Conservation (phyloP, 306 rosid genomes). For the Delonix regia region DNA sequence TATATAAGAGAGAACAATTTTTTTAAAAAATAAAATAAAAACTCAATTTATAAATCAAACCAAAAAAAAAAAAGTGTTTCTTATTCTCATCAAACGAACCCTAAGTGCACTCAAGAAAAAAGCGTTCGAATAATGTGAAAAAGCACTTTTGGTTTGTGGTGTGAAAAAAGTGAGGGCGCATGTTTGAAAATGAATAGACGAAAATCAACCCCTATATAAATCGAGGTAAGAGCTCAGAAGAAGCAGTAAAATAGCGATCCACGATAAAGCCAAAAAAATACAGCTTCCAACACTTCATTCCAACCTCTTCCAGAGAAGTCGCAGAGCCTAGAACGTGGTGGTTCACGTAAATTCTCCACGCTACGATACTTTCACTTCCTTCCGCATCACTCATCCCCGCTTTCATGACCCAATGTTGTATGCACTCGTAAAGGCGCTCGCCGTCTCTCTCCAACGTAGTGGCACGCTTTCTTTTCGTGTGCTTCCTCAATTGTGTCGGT, state of each 20-base stretch:
- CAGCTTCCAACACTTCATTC: not conserved
- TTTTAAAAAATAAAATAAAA: no score
- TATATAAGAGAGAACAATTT: no score
- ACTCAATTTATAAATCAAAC: no score
- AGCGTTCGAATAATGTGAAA: not conserved
- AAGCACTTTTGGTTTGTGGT: not conserved
- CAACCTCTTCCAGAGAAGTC: slow-evolving; percentile 1
- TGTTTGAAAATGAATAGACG: not conserved
- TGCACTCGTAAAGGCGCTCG: not conserved
- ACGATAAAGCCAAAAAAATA: not conserved
- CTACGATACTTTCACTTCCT: not conserved
- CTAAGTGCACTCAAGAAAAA: not conserved
- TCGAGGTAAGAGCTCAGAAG: not conserved
- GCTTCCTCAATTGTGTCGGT: not conserved
- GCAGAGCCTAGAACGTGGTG: slow-evolving; percentile 14
- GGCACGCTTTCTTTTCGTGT: not conserved
- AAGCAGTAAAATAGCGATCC: slow-evolving; percentile 8
- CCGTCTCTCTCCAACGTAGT: not conserved
- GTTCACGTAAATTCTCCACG: not conserved
- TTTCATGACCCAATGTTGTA: not conserved
- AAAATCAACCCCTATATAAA: not conserved
- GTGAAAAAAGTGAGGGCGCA: not conserved
- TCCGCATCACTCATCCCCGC: not conserved
- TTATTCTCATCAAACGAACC: no score
- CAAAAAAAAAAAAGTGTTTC: no score